A percentile compares a stretch with the other conserved stretches of the same genome.
Conservation (phyloP, 169 alveolate species). For the Cytauxzoon felis region DNA sequence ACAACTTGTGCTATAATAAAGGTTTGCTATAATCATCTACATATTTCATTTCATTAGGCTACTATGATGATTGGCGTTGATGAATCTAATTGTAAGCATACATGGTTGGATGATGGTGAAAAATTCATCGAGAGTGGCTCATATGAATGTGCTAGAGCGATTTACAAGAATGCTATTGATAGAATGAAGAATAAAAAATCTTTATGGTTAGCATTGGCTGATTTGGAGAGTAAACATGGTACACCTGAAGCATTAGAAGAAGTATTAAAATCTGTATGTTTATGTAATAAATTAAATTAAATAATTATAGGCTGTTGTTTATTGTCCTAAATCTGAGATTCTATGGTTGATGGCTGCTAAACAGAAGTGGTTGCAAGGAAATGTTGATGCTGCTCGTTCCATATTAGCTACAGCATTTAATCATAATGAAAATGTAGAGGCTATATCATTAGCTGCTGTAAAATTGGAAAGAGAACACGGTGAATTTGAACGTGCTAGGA, state of each 20-base stretch:
- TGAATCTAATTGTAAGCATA: slow-evolving; percentile 67
- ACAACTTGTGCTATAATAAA: slow-evolving; percentile 88
- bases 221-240: slow-evolving; percentile 90
- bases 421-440: slow-evolving; percentile 82
- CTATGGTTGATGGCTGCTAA: slow-evolving; percentile 90
- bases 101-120: slow-evolving; percentile 80
- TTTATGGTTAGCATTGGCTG: slow-evolving; percentile 93
- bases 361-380: slow-evolving; percentile 87
- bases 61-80: slow-evolving; percentile 75
- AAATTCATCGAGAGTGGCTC: slow-evolving; percentile 74
- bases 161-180: slow-evolving; percentile 81
- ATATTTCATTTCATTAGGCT: not conserved
- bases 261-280: slow-evolving; percentile 70
- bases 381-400: slow-evolving; percentile 82
- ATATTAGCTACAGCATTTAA: slow-evolving; percentile 84
- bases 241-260: slow-evolving; percentile 76
- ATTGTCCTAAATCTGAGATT: slow-evolving; percentile 88
- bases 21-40: slow-evolving; percentile 39
- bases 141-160: slow-evolving; percentile 83
- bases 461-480: slow-evolving; percentile 88
- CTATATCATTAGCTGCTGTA: slow-evolving; percentile 83
- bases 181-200: slow-evolving; percentile 76
- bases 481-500: slow-evolving; percentile 89
- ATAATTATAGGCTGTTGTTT: slow-evolving; percentile 74
- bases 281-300: not conserved